A percentile compares a stretch with the other conserved stretches of the same genome.
Evolutionary conservation across 345 rosid species (phyloP).

Genomic region (Odontarrhena argentea): DNA sequence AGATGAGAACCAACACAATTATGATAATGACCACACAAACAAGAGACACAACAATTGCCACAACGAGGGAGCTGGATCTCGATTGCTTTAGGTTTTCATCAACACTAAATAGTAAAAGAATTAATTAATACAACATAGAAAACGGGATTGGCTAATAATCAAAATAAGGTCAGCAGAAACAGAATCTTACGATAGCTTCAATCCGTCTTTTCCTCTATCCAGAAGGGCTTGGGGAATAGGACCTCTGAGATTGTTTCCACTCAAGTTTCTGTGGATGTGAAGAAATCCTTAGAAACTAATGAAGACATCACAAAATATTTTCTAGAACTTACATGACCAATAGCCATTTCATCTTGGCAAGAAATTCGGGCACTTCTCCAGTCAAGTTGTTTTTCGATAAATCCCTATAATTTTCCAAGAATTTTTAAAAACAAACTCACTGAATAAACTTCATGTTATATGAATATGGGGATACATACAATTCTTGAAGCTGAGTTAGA

Average conservation of each 20-base stretch:
- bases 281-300: slow-evolving; percentile 1
- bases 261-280: slow-evolving; percentile 34
- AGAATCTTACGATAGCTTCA: slow-evolving; percentile 43
- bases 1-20: slow-evolving; percentile 29
- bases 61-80: slow-evolving; percentile 24
- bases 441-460: no score
- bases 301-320: background rate
- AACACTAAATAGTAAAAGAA: slow-evolving; percentile 36
- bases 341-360: slow-evolving; percentile 43
- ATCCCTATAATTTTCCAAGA: slow-evolving; percentile 47
- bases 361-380: slow-evolving; percentile 50
- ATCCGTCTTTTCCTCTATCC: slow-evolving; percentile 36
- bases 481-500: slow-evolving; percentile 30
- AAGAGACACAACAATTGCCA: slow-evolving; percentile 35
- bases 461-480: slow-evolving; percentile 44
- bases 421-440: no score
- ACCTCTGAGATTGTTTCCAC: slow-evolving; percentile 48
- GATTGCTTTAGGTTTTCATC: slow-evolving; percentile 44
- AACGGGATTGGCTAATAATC: background rate
- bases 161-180: background rate
- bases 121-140: background rate
- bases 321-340: slow-evolving; percentile 50
- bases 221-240: slow-evolving; percentile 46
- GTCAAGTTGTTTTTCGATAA: slow-evolving; percentile 50
- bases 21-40: slow-evolving; percentile 20